Evolutionary conservation across 768 basidiomycete species (phyloP).

Genomic region (Nidularia pulvinata): DNA sequence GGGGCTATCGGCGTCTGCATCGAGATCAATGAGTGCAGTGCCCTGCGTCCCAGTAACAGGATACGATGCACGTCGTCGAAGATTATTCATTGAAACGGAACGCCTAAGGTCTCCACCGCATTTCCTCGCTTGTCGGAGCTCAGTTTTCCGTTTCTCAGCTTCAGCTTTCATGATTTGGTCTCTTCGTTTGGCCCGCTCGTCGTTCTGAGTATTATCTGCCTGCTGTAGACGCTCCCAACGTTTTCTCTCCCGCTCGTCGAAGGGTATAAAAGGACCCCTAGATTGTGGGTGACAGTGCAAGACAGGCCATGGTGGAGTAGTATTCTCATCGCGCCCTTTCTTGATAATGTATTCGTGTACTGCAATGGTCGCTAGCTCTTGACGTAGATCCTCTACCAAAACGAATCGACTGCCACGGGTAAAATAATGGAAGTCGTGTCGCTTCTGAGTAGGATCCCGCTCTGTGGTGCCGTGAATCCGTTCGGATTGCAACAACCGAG

Average conservation of each 20-base stretch:
- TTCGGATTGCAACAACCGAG: slow-evolving; percentile 76
- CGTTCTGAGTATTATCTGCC: slow-evolving; percentile 42
- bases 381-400: slow-evolving; percentile 87
- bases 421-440: slow-evolving; percentile 91
- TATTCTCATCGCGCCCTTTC: slow-evolving; percentile 50
- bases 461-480: slow-evolving; percentile 86
- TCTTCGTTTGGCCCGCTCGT: slow-evolving; percentile 29
- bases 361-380: slow-evolving; percentile 83
- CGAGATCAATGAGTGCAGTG: slow-evolving; percentile 27
- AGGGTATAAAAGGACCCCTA: slow-evolving; percentile 73
- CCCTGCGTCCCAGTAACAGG: slow-evolving; percentile 19
- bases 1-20: slow-evolving; percentile 41
- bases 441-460: slow-evolving; percentile 87
- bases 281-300: slow-evolving; percentile 77
- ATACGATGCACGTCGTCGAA: slow-evolving; percentile 53
- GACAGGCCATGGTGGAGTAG: slow-evolving; percentile 76
- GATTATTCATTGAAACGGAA: slow-evolving; percentile 73
- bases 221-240: slow-evolving; percentile 63
- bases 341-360: slow-evolving; percentile 75
- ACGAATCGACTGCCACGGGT: slow-evolving; percentile 73
- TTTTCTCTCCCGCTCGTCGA: slow-evolving; percentile 71
- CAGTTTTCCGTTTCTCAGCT: slow-evolving; percentile 33
- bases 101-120: slow-evolving; percentile 62
- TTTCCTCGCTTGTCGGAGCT: slow-evolving; percentile 25
- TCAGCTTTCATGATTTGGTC: slow-evolving; percentile 22